Evolutionary conservation across 1,284 basidiomycete genomes (phyloP).

Genomic region (Amylostereum chailletii): DNA sequence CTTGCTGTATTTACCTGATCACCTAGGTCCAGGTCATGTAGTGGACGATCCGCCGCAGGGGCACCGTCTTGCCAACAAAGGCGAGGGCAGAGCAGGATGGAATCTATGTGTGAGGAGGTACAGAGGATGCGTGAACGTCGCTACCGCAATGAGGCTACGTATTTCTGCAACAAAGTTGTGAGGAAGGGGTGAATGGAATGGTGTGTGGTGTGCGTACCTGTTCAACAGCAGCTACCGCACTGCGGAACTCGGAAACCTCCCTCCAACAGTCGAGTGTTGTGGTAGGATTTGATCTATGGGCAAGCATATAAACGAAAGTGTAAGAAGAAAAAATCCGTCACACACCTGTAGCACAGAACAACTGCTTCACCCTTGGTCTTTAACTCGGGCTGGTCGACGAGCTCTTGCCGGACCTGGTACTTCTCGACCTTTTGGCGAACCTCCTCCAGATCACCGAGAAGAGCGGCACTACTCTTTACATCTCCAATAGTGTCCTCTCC

Average conservation of each 20-base stretch:
- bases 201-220: constrained; percentile 27
- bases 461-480: constrained; percentile 48
- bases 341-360: constrained; percentile 67
- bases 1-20: too few species aligned
- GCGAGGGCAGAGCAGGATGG: too few species aligned
- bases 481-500: constrained; percentile 30
- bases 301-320: constrained; percentile 1
- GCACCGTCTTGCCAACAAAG: too few species aligned
- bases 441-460: constrained; percentile 68
- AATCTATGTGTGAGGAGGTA: too few species aligned
- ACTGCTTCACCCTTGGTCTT: constrained; percentile 52
- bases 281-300: constrained; percentile 43
- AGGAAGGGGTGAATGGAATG: too few species aligned
- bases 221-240: constrained; percentile 61
- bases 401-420: constrained; percentile 51
- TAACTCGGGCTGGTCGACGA: constrained; percentile 48
- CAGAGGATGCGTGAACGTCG: background rate
- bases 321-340: constrained; percentile 6
- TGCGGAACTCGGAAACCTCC: constrained; percentile 68
- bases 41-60: too few species aligned
- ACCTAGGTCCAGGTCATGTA: too few species aligned
- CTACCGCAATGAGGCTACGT: constrained; percentile 46
- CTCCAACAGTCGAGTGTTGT: constrained; percentile 71
- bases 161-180: constrained; percentile 28
- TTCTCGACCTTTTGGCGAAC: constrained; percentile 64